A percentile compares a stretch with the other conserved stretches of the same genome.
These are phyloP conservation scores for Chrysosporium queenslandicum DNA, from an alignment of 2,329 filamentous ascomycete species.

Conservation along the genomic window DNA sequence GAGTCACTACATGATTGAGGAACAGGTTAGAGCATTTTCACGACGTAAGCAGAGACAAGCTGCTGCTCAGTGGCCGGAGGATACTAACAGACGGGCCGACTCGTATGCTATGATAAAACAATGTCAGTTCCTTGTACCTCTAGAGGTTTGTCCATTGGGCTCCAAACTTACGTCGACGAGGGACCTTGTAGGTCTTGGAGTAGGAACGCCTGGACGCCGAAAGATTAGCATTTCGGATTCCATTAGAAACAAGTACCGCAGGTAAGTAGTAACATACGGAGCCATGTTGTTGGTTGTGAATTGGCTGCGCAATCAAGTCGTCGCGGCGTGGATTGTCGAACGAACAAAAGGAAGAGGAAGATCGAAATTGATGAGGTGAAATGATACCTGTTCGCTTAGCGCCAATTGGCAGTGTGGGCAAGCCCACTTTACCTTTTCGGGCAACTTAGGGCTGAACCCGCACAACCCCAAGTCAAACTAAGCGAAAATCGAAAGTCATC, in stretches of 20 bases:
- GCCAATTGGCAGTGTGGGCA: slow-evolving; percentile 5
- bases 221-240: slow-evolving; percentile 20
- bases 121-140: slow-evolving; percentile 30
- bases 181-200: slow-evolving; percentile 99
- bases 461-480: slow-evolving; percentile 15
- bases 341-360: slow-evolving; percentile 5
- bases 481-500: slow-evolving; percentile 17
- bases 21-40: slow-evolving; percentile 61
- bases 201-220: slow-evolving; percentile 53
- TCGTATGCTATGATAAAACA: slow-evolving; percentile 60
- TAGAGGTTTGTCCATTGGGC: not conserved
- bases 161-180: slow-evolving; percentile 59
- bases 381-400: slow-evolving; percentile 16
- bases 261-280: slow-evolving; percentile 28
- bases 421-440: slow-evolving; percentile 6
- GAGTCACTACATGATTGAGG: slow-evolving; percentile 64
- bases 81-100: slow-evolving; percentile 98
- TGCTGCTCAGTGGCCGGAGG: slow-evolving; percentile 89
- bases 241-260: not conserved
- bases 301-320: slow-evolving; percentile 25
- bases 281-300: slow-evolving; percentile 35
- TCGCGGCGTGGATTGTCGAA: slow-evolving; percentile 15
- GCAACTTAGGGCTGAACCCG: slow-evolving; percentile 18
- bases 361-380: slow-evolving; percentile 10
- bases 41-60: slow-evolving; percentile 97